A percentile compares a stretch with the other conserved stretches of the same genome.
Evolutionary conservation across 768 basidiomycete genomes (phyloP).

Genomic region (Rhodocollybia butyracea): DNA sequence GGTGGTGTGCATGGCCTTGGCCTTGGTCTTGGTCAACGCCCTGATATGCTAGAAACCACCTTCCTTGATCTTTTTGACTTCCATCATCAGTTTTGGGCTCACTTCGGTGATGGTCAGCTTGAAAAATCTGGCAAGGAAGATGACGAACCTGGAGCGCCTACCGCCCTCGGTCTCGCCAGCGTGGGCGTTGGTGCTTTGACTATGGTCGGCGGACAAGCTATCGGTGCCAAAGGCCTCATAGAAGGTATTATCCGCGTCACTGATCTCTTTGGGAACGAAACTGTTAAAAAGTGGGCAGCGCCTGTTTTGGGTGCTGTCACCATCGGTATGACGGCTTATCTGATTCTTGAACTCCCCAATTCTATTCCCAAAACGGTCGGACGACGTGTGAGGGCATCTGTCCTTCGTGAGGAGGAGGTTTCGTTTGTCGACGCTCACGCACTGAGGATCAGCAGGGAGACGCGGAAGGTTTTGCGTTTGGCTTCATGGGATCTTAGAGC

Average conservation of each 20-base stretch:
- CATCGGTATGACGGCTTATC: slow-evolving; percentile 72
- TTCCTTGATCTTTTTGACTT: slow-evolving; percentile 86
- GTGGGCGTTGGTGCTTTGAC: slow-evolving; percentile 84
- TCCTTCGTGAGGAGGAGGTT: slow-evolving; percentile 51
- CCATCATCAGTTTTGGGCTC: slow-evolving; percentile 70
- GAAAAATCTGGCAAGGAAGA: slow-evolving; percentile 25
- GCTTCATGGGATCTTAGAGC: slow-evolving; percentile 90
- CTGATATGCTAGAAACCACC: slow-evolving; percentile 76
- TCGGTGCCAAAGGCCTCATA: slow-evolving; percentile 73
- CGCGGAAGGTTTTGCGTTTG: slow-evolving; percentile 87
- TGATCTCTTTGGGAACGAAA: slow-evolving; percentile 79
- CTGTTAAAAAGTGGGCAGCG: slow-evolving; percentile 80
- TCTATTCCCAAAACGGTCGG: slow-evolving; percentile 91
- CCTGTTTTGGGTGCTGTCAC: slow-evolving; percentile 79
- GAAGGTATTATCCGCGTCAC: slow-evolving; percentile 74
- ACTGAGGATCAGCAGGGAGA: slow-evolving; percentile 74
- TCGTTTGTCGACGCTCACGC: slow-evolving; percentile 67
- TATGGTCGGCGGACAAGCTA: slow-evolving; percentile 80
- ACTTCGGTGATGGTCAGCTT: slow-evolving; percentile 54
- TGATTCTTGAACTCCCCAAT: slow-evolving; percentile 82
- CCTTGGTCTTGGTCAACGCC: slow-evolving; percentile 73
- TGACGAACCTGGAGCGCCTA: slow-evolving; percentile 41
- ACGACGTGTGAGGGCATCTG: slow-evolving; percentile 67
- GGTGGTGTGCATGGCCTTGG: slow-evolving; percentile 80
- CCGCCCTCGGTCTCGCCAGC: slow-evolving; percentile 68